Conservation (phyloP, 805 yeast species). For the Candida manassasensis region DNA sequence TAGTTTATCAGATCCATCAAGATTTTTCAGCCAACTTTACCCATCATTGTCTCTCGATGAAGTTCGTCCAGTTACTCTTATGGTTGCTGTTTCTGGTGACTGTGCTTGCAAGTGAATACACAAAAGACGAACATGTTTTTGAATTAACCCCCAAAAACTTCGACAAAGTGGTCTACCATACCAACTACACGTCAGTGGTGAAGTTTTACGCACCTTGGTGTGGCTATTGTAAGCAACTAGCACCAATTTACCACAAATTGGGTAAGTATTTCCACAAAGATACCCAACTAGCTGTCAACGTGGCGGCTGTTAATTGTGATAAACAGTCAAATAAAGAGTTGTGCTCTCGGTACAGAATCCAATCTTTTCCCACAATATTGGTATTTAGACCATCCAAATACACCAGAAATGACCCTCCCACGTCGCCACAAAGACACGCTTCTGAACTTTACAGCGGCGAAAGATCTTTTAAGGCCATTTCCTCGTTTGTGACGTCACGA, state of each 20-base stretch:
- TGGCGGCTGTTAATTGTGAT: slow-evolving; percentile 88
- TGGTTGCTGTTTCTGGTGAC: not conserved
- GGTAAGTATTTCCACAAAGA: slow-evolving; percentile 55
- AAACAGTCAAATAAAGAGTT: slow-evolving; percentile 57
- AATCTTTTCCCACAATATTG: slow-evolving; percentile 81
- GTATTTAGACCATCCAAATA: slow-evolving; percentile 79
- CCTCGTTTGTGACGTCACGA: slow-evolving; percentile 50
- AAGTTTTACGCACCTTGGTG: slow-evolving; percentile 99
- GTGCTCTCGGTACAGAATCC: slow-evolving; percentile 60
- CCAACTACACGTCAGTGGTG: slow-evolving; percentile 77
- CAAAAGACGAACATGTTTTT: slow-evolving; percentile 40
- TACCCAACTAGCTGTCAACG: slow-evolving; percentile 45
- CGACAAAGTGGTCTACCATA: slow-evolving; percentile 56
- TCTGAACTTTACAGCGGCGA: slow-evolving; percentile 59
- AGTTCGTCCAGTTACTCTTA: not conserved
- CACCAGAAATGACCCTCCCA: slow-evolving; percentile 13
- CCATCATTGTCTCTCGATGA: no score
- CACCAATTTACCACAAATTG: slow-evolving; percentile 58
- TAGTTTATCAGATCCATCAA: not conserved
- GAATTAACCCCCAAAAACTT: slow-evolving; percentile 58
- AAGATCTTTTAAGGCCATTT: slow-evolving; percentile 51
- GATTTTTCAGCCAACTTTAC: no score
- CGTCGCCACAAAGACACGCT: slow-evolving; percentile 33
- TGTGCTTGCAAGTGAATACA: slow-evolving; percentile 31
- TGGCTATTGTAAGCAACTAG: slow-evolving; percentile 80